Base-by-base conservation (phyloP, 192 early-diverging fungal species). In the Neocallimastix lanati region DNA sequence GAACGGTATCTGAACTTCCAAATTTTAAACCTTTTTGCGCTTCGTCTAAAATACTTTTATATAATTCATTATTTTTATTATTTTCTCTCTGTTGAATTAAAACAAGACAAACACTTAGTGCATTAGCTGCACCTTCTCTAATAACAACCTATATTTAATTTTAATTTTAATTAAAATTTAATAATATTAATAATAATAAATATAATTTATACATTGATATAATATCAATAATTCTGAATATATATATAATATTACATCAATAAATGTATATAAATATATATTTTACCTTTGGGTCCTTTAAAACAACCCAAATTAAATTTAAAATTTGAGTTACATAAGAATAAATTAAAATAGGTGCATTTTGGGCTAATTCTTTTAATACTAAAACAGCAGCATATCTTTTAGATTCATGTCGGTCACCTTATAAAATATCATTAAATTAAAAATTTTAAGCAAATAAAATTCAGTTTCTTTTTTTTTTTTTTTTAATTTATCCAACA, bases 381-480 rank as follows among this genome's bases (percentile, higher is more conserved):
- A 96, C 91, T 12, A 95, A 82, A 0, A 94, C 94, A 77, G 94
- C 93, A 4, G 94, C 92, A 85, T 93, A 92, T 37, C 94, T 84
- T 77, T 92, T 81, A 4, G 87, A 85, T 81, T 96, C 95, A 37
- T 92, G 87, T n/a, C 93, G 85, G 77, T 94, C 93, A 38, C 92
- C 92, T 91, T 35, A 77, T n/a, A 30, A 82, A 28, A 77, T 30
- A 14, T 58, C 12, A 4, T 15, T 82, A 78, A 16, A 28, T 27
- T 79, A 58, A 13, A 40, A 50, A 28, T 27, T 35, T 11, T 25
- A 38, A 81, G 25, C 28, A 79, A n/a, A 29, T 76, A 30, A 76
- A 36, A 76, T 27, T 33, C n/a, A n/a, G n/a, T n/a, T n/a, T n/a
- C n/a, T n/a, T n/a, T n/a, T n/a, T n/a, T n/a, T n/a, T n/a, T n/a